These are phyloP conservation scores for Penicillium herquei DNA, from an alignment of 495 filamentous ascomycete genomes.

Conservation along the genomic window DNA sequence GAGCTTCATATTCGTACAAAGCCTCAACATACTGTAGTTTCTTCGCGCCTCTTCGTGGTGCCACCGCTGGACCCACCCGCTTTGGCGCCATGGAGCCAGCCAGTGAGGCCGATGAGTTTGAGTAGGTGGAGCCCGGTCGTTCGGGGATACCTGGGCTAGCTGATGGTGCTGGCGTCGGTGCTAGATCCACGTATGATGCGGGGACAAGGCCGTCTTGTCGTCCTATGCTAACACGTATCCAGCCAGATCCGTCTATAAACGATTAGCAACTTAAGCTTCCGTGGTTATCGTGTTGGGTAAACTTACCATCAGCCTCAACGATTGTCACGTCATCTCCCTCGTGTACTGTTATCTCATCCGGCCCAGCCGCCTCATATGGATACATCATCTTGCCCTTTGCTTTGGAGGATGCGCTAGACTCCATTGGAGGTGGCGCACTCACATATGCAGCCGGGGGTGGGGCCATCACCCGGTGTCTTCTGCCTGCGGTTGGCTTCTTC, in stretches of 20 bases:
- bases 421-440: constrained; percentile 54
- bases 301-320: constrained; percentile 85
- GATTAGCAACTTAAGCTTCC: constrained; percentile 5
- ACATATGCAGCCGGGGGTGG: constrained; percentile 83
- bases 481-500: constrained; percentile 41
- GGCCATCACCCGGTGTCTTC: constrained; percentile 73
- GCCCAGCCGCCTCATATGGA: constrained; percentile 70
- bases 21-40: constrained; percentile 94
- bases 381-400: constrained; percentile 88
- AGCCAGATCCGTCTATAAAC: constrained; percentile 77
- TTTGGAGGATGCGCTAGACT: constrained; percentile 19
- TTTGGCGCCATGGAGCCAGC: constrained; percentile 58
- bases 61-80: constrained; percentile 91
- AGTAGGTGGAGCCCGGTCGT: constrained; percentile 67
- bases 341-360: constrained; percentile 76
- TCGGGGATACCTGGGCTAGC: constrained; percentile 40
- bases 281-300: background rate
- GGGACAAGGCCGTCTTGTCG: constrained; percentile 79
- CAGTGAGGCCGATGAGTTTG: constrained; percentile 73
- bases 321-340: constrained; percentile 75
- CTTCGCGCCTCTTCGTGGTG: constrained; percentile 88
- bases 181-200: constrained; percentile 70
- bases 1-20: constrained; percentile 85
- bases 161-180: constrained; percentile 38
- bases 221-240: constrained; percentile 75